phyloP scores from a whole-genome alignment of 2,329 filamentous ascomycete species.

The Arthroderma sp. region DNA sequence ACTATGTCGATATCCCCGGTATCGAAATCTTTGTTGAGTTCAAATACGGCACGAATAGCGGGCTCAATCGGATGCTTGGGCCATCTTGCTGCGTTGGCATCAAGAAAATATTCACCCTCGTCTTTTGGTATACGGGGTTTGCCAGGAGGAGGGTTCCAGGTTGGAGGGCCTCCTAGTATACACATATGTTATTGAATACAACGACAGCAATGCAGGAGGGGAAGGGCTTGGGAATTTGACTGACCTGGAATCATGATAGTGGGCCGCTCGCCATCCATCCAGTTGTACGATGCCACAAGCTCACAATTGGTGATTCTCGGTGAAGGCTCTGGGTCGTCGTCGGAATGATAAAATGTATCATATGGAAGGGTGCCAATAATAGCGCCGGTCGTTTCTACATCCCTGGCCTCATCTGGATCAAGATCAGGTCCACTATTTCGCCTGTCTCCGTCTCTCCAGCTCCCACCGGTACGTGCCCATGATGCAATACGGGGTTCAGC shows the following conservation, averaged over 20 bases:
- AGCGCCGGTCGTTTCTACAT: too few relatives aligned
- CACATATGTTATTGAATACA: background rate
- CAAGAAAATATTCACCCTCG: conserved; percentile 31
- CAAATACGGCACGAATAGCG: conserved; percentile 30
- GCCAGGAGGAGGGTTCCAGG: conserved; percentile 34
- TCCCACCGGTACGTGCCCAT: too few relatives aligned
- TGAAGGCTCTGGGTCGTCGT: too few relatives aligned
- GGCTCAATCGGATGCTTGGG: conserved; percentile 32
- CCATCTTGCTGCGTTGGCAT: conserved; percentile 26
- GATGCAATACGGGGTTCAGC: too few relatives aligned
- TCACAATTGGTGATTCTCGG: conserved; percentile 12
- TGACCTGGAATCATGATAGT: conserved; percentile 36
- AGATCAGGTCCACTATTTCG: too few relatives aligned
- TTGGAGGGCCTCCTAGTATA: conserved; percentile 35
- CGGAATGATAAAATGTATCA: too few relatives aligned
- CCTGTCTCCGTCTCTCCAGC: too few relatives aligned
- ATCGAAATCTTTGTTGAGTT: conserved; percentile 23
- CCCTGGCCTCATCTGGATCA: too few relatives aligned
- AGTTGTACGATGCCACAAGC: conserved; percentile 42
- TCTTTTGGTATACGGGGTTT: conserved; percentile 30
- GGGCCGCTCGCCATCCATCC: conserved; percentile 25
- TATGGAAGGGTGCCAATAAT: too few relatives aligned
- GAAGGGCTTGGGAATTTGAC: conserved; percentile 3
- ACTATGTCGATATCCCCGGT: conserved; percentile 39
- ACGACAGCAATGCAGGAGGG: background rate